Base-by-base conservation (phyloP, 345 rosid species). In the Aquilaria malaccensis region DNA sequence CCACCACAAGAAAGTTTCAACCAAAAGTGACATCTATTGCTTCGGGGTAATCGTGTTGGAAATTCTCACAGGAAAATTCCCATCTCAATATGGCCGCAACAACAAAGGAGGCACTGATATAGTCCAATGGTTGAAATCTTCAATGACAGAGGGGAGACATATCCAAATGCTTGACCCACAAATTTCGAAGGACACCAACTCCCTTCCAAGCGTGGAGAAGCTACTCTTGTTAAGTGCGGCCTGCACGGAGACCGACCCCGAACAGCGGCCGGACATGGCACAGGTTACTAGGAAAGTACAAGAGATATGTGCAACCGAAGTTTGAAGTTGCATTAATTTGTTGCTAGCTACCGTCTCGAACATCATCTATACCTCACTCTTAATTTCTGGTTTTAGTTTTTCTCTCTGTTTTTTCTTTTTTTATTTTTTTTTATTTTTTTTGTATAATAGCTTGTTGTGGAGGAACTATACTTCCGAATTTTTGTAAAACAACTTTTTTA, bases 41-140 rank as follows among this genome's bases (percentile, higher is more conserved):
- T 73, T 85, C 29, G 92, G 97, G 43, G 67, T 85, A 2, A 62
- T 89, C 54, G 76, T 85, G 15, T 76, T 89, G 0, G 92, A 89
- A 72, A 79, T 81, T 59, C 70, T 87, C 1, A 83, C 92, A 0
- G 86, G 92, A 10, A 83, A 80, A 56, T 72, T 74, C 37, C 95
- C 89, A 37, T 73, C 79, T 2, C 88, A 85, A 11, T 86, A 82
- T 70, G 62, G 73, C 30, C 75, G 63, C 55, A 59, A 71, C 9
- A 72, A 62, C 5, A 67, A 66, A 43, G 89, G 82, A 6, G 92
- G 85, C 6, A 79, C 78, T 0, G 85, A 84, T 59, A 13, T 80
- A 45, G 79, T 80, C 1, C 74, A 74, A 52, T 77, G 83, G 89
- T 72, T 80, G 32, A 74, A 77, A 22, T 73, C 83, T 1, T 82